Percentiles rank a stretch among this genome's conserved stretches.
Conservation (phyloP, 331 rosid species). For the Malus hybrid region DNA sequence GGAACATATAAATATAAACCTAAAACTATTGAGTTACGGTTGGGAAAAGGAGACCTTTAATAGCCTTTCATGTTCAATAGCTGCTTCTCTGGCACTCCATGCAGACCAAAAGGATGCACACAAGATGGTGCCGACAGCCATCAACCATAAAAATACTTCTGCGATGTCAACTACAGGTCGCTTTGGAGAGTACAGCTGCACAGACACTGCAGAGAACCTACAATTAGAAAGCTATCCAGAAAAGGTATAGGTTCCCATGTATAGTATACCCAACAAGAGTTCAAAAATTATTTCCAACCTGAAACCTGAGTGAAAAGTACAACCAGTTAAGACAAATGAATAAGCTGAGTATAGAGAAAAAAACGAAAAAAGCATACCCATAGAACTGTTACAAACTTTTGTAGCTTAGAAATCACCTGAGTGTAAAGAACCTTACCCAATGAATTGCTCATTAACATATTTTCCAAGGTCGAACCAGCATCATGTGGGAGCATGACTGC, state of each 20-base stretch:
- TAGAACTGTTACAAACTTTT: not conserved
- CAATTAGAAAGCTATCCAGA: not conserved
- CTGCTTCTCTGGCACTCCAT: slow-evolving; percentile 73
- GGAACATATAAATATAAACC: not conserved
- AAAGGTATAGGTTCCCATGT: not conserved
- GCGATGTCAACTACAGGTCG: slow-evolving; percentile 88
- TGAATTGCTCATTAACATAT: slow-evolving; percentile 53
- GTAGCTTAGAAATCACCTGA: not conserved
- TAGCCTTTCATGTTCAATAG: slow-evolving; percentile 64
- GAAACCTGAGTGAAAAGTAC: not conserved
- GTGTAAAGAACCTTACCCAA: slow-evolving; percentile 35
- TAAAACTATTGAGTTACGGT: not conserved
- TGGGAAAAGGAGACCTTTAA: slow-evolving; percentile 47
- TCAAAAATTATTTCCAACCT: not conserved
- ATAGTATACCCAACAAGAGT: not conserved
- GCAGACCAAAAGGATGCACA: slow-evolving; percentile 99
- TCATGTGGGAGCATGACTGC: slow-evolving; percentile 94
- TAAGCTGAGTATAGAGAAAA: not conserved
- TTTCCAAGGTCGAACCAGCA: slow-evolving; percentile 86
- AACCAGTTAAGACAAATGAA: not conserved
- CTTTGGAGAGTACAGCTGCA: slow-evolving; percentile 85
- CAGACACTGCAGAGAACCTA: slow-evolving; percentile 59
- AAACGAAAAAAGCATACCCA: slow-evolving; percentile 23
- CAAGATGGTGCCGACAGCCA: slow-evolving; percentile 90
- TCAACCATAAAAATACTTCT: slow-evolving; percentile 93